Base-by-base conservation (phyloP, 345 rosid species). In the Corchorus olitorius region DNA sequence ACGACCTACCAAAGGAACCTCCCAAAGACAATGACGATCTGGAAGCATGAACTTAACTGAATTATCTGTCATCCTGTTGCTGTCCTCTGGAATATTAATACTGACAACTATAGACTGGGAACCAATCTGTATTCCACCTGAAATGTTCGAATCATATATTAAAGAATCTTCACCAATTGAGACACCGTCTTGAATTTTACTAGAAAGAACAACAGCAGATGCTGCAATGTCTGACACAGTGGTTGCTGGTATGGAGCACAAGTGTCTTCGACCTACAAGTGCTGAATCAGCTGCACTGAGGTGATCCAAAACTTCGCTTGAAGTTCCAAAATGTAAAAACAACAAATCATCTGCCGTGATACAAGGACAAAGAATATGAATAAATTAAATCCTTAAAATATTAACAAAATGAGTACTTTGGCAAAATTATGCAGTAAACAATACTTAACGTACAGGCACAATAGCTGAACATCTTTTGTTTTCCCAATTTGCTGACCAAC, bases 11-110 rank as follows among this genome's bases (percentile, higher is more conserved):
- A 96, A 77, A 16, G 99, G 99, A 81, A 93, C 98, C 89, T 96
- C 99, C 99, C 99, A 93, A 65, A 96, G 89, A 87, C 99, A 93
- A 83, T 91, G 97, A 70, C 94, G 93, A 82, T 92, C 97, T 3
- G 99, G 99, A 83, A 93, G 93, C 92, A 87, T 86, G 84, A 96
- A 91, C 74, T 86, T 83, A 81, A 86, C 80, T 19, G 84, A 83
- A 80, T 77, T 79, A 69, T 82, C 82, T 80, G 73, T 60, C 76
- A 72, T 64, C 48, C 63, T 81, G 73, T 73, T 82, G 62, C 72
- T 79, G 74, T 83, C 86, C 63, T 74, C 70, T 37, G 92, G 94
- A 79, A 92, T 80, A 83, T 93, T 81, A 69, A 92, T 70, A 67
- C 99, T 91, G 65, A 96, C 97, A 81, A 93, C 98, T 74, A 96